Evolutionary conservation across 192 early-diverging fungal genomes (phyloP), one percentile per base, ranked within the genome.

Genomic region (Ambispora gerdemannii): DNA sequence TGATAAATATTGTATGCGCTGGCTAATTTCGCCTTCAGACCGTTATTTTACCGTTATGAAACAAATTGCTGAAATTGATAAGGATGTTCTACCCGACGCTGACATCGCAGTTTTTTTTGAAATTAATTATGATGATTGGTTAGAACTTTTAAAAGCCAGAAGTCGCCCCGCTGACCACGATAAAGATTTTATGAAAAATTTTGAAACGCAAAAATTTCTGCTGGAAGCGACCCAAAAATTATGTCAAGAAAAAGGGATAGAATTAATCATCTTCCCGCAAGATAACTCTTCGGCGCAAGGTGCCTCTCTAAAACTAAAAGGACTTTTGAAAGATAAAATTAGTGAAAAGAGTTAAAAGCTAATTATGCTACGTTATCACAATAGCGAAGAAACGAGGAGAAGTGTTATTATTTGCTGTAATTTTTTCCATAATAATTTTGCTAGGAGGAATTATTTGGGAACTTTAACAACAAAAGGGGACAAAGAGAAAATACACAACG

Each of bases 121-220:
- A 56, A 22, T 56, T 56, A 22, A 56, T 56, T 20, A 56, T 56
- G n/a, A 56, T 19, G 25, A 56, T 10, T 56, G 53, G n/a, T 4
- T 56, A 56, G 53, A 56, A 56, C 8, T 22, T 27, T 22, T 56
- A 4, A 56, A 56, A 56, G 4, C 24, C 4, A 19, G 53, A 19
- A 56, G 24, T 20, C 53, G 53, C 4, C 13, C 8, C 4, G 53
- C 25, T 11, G 53, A 56, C n/a, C 53, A 56, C 8, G 53, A 56
- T 27, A 56, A 56, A 56, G 53, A 56, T 56, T 56, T 56, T 56
- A 56, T 56, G 53, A 56, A 56, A 56, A 56, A 56, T 47, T 56
- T 56, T 27, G n/a, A n/a, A n/a, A n/a, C n/a, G n/a, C n/a, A n/a
- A n/a, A n/a, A n/a, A n/a, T n/a, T n/a, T n/a, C n/a, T 56, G 8